phyloP scores from a whole-genome alignment of 2,329 filamentous ascomycete species.

The Fusarium equiseti region DNA sequence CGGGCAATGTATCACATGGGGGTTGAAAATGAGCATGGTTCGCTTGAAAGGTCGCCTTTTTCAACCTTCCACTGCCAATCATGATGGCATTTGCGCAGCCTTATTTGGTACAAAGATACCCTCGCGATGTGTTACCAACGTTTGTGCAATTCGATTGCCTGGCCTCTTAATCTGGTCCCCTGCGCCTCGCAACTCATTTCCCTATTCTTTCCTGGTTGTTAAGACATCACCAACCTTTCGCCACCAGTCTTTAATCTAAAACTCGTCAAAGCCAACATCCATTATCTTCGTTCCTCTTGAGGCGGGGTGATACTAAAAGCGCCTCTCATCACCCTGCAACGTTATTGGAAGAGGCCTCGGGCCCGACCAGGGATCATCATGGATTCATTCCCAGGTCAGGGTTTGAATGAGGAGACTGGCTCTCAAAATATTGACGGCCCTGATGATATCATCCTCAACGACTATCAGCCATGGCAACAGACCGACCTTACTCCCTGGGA shows the following conservation, averaged over 20 bases:
- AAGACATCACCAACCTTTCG: conserved; percentile 4
- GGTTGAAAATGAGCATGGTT: conserved; percentile 36
- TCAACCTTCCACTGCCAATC: conserved; percentile 36
- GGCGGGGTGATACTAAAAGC: conserved; percentile 29
- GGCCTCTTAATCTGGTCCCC: conserved; percentile 10
- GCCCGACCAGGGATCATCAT: conserved; percentile 18
- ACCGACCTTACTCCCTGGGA: conserved; percentile 14
- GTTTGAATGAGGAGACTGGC: conserved; percentile 3
- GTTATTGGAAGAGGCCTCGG: conserved; percentile 25
- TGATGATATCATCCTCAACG: conserved; percentile 28
- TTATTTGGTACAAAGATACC: conserved; percentile 29
- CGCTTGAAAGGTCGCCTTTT: conserved; percentile 29
- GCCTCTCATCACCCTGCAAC: conserved; percentile 25
- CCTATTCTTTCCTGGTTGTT: conserved; percentile 16
- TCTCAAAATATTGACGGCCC: conserved; percentile 13
- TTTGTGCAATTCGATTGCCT: conserved; percentile 14
- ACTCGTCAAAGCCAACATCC: conserved; percentile 8
- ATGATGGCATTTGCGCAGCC: conserved; percentile 23
- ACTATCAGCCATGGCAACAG: conserved; percentile 8
- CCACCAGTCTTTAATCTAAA: conserved; percentile 18
- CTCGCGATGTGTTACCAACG: conserved; percentile 19
- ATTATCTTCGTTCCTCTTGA: conserved; percentile 20
- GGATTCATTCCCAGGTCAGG: conserved; percentile 3
- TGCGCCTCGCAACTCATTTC: conserved; percentile 17
- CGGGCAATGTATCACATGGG: conserved; percentile 16